A percentile compares a stretch with the other conserved stretches of the same genome.
Conservation (phyloP, 441 rosid species). For the Syzygium syzygioides region DNA sequence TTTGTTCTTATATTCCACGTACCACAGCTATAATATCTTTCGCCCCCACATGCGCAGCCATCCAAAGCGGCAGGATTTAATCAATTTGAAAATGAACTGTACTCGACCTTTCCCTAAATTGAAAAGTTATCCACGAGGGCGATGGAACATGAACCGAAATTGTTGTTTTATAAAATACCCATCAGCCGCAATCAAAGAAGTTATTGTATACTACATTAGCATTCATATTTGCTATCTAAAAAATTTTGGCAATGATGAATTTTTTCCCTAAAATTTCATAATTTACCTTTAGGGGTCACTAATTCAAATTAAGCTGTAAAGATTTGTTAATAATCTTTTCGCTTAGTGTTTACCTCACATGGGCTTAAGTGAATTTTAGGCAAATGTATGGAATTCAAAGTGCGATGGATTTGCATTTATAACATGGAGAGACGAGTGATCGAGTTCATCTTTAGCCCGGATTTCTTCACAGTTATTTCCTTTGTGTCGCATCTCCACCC, state of each 20-base stretch:
- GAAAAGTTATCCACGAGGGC: background rate
- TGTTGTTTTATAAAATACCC: background rate
- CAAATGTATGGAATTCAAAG: background rate
- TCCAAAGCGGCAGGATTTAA: background rate
- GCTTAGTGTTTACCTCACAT: background rate
- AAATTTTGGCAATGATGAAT: background rate
- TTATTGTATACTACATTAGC: background rate
- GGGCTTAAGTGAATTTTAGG: background rate
- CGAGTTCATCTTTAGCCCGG: background rate
- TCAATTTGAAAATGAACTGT: background rate
- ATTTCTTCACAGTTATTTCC: background rate
- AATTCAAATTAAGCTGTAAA: background rate
- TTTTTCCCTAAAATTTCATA: background rate
- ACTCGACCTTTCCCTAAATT: background rate
- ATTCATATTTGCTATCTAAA: background rate
- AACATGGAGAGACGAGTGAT: background rate
- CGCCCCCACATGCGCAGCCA: background rate
- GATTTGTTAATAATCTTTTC: background rate
- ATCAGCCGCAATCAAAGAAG: background rate
- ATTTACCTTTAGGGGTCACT: background rate
- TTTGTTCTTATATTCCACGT: background rate
- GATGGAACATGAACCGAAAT: background rate
- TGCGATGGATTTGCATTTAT: background rate
- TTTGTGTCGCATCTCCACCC: background rate
- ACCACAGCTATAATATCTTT: background rate